Conservation (phyloP, 2,329 filamentous ascomycete species). For the Diaporthe sp. region DNA sequence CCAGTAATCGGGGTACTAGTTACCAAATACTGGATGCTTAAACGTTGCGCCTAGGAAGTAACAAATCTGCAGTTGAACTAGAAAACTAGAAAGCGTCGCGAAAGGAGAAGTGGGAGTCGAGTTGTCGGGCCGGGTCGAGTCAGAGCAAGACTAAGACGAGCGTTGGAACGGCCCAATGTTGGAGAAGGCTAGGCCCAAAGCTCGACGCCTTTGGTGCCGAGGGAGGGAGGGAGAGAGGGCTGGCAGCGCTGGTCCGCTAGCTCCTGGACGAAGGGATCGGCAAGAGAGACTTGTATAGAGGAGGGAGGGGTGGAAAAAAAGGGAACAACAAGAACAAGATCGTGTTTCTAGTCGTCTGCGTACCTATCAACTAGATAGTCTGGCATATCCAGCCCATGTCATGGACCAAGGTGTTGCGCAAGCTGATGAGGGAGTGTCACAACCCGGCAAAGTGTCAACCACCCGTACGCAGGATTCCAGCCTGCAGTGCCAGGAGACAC, state of each 20-base stretch:
- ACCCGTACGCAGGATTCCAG: not conserved
- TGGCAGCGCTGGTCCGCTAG: not conserved
- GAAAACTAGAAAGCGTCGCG: conserved; percentile 11
- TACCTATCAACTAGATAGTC: not conserved
- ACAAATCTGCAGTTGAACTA: not conserved
- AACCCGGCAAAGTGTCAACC: not conserved
- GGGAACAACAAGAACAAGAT: not conserved
- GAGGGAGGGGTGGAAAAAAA: not conserved
- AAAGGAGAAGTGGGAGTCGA: not conserved
- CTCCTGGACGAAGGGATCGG: not conserved
- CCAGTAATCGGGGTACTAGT: not conserved
- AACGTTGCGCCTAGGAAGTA: conserved; percentile 1
- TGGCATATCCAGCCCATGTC: not conserved
- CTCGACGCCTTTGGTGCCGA: conserved; percentile 4
- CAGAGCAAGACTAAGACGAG: conserved; percentile 17
- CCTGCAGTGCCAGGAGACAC: too few relatives aligned
- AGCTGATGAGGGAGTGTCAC: not conserved
- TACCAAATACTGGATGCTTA: not conserved
- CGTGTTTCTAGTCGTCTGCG: not conserved
- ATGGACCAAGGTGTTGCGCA: not conserved
- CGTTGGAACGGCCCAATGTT: conserved; percentile 8
- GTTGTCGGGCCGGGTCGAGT: conserved; percentile 15
- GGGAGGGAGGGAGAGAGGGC: too few relatives aligned
- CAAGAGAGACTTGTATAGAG: too few relatives aligned
- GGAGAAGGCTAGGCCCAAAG: conserved; percentile 16